Conservation (phyloP, 768 basidiomycete species). For the Mycena metata region DNA sequence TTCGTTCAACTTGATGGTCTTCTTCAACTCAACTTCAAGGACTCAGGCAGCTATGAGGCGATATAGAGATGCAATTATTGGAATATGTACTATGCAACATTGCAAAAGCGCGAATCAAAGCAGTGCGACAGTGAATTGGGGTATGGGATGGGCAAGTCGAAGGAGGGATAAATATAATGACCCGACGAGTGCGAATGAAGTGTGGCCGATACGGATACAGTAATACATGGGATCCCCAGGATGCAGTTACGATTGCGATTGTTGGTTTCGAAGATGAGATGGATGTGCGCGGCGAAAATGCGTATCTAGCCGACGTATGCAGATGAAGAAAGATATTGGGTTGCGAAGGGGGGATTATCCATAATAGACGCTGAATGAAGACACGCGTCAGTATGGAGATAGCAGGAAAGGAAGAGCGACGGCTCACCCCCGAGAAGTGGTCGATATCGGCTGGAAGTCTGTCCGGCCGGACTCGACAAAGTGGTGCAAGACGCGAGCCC, state of each 20-base stretch:
- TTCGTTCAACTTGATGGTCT: no score
- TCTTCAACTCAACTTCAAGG: no score
- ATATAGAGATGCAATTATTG: conserved; percentile 23
- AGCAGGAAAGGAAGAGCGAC: background rate
- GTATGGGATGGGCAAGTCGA: conserved; percentile 13
- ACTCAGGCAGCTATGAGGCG: background rate
- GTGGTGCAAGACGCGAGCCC: conserved; percentile 75
- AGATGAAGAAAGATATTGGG: conserved; percentile 26
- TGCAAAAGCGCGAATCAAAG: conserved; percentile 14
- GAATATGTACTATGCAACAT: conserved; percentile 21
- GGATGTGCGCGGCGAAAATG: conserved; percentile 25
- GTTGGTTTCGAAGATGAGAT: background rate
- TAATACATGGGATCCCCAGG: conserved; percentile 31
- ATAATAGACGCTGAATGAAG: conserved; percentile 55
- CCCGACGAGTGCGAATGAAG: conserved; percentile 6
- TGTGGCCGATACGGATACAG: conserved; percentile 32
- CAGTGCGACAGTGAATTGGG: conserved; percentile 18
- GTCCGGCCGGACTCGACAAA: conserved; percentile 80
- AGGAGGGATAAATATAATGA: conserved; percentile 11
- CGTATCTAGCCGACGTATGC: conserved; percentile 27
- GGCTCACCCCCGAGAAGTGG: conserved; percentile 79
- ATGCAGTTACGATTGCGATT: background rate
- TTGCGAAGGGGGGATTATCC: conserved; percentile 38
- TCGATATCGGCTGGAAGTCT: conserved; percentile 88
- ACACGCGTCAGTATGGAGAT: conserved; percentile 16